Conservation (phyloP, 768 basidiomycete species). For the Podaxis carcinomalis region DNA sequence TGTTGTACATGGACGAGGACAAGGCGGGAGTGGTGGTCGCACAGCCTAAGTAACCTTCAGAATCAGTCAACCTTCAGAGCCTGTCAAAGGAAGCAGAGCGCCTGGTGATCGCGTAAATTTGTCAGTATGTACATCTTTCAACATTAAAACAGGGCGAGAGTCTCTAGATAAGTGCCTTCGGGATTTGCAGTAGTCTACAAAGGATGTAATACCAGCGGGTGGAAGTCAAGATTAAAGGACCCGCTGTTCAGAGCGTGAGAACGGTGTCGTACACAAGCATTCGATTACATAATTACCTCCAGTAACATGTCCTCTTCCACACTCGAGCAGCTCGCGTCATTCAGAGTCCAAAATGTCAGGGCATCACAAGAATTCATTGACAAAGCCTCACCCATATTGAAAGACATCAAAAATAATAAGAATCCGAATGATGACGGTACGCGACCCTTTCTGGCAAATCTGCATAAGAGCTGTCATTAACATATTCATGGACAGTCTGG, state of each 20-base stretch:
- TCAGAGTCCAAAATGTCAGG: slow-evolving; percentile 45
- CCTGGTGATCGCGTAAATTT: no score
- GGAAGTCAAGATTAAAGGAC: not conserved
- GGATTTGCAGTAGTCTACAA: no score
- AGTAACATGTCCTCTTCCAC: slow-evolving; percentile 43
- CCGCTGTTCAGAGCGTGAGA: not conserved
- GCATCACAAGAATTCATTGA: slow-evolving; percentile 59
- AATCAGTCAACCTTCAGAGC: no score
- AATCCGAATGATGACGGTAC: slow-evolving; percentile 58
- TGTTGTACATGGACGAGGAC: no score
- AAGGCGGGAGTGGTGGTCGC: no score
- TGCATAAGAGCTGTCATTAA: not conserved
- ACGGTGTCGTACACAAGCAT: not conserved
- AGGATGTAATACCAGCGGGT: not conserved
- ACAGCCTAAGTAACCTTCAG: no score
- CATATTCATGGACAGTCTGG: slow-evolving; percentile 52
- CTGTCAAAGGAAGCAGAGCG: no score
- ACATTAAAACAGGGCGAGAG: no score
- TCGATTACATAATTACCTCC: slow-evolving; percentile 1
- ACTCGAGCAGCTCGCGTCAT: slow-evolving; percentile 49
- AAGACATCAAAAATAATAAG: slow-evolving; percentile 32
- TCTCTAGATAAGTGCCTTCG: no score
- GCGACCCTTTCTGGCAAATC: slow-evolving; percentile 1
- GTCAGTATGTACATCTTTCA: no score
- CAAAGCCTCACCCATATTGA: slow-evolving; percentile 46